Base-by-base conservation (phyloP, 371 early-diverging fungal genomes). In the Thermomucor indicae-seudaticae region DNA sequence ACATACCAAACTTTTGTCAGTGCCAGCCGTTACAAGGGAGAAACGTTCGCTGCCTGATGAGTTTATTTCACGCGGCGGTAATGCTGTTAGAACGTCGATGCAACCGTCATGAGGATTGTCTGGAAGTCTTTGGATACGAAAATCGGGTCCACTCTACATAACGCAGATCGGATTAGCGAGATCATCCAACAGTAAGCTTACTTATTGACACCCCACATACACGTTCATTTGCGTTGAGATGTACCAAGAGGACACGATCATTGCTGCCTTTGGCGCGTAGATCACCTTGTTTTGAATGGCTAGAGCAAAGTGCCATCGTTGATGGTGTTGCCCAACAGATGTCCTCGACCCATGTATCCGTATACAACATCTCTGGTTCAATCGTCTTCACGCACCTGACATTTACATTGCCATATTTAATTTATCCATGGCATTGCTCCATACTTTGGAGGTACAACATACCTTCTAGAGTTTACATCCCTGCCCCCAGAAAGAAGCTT, bases 21-120 rank as follows among this genome's bases (percentile, higher is more conserved):
- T 53, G 1, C 67, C 69, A 24, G 67, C 73, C 0, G 69, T 72
- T 2, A 72, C 62, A 49, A 68, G 58, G n/a, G 47, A 63, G 17
- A 61, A 45, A 14, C 32, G 47, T 12, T 60, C 60, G 17, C 20
- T 41, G 12, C 50, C 57, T 4, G 37, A 32, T 14, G 39, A 8
- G 27, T 47, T 51, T n/a, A 47, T 38, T n/a, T 43, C 47, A 16
- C 53, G 58, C 20, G 51, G 27, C 14, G 49, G 49, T 7, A 68
- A 23, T 0, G 64, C 43, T 0, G 54, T 52, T 30, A 72, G 62
- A 0, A 49, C 55, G 16, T 56, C 35, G 0, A 62, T 49, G 3
- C 60, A 57, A 40, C 58, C 64, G 11, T 53, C 53, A 52, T 72
- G 73, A n/a, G 69, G 73, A 2, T 22, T 40, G 0, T 57, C 47